Conservation (phyloP, 345 rosid genomes). For the Salix viminalis region DNA sequence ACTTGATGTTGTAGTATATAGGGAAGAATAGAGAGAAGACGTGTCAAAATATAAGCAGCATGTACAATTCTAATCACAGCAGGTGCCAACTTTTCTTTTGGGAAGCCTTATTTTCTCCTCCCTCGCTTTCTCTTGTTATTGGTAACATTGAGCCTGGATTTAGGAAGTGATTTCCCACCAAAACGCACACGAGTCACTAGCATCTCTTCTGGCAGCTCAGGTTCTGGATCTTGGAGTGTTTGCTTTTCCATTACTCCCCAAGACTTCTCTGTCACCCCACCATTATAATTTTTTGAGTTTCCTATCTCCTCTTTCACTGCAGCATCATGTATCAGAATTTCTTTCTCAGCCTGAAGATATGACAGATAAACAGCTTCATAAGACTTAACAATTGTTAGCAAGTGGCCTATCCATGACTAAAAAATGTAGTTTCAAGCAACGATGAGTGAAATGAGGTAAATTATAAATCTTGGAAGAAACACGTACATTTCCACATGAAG, state of each 20-base stretch:
- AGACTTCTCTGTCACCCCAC: slow-evolving; percentile 26
- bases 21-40: not conserved
- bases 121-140: slow-evolving; percentile 53
- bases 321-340: slow-evolving; percentile 29
- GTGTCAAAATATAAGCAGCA: not conserved
- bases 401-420: not conserved
- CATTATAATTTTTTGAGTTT: slow-evolving; percentile 20
- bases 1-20: not conserved
- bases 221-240: slow-evolving; percentile 3
- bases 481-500: slow-evolving; percentile 44
- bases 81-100: not conserved
- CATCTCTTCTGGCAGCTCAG: slow-evolving; percentile 6
- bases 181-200: slow-evolving; percentile 16
- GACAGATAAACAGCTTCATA: not conserved
- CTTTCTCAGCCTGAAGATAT: slow-evolving; percentile 27
- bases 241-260: slow-evolving; percentile 21
- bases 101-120: slow-evolving; percentile 30
- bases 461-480: slow-evolving; percentile 1
- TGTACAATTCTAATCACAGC: not conserved
- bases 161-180: slow-evolving; percentile 23
- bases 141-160: slow-evolving; percentile 39
- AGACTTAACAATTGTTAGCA: not conserved
- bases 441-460: not conserved
- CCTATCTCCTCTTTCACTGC: slow-evolving; percentile 39
- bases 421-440: not conserved